Percentiles rank a stretch among this genome's conserved stretches.
These are phyloP conservation scores for Pyrenophora teres DNA, from an alignment of 2,329 filamentous ascomycete species.

Conservation along the genomic window DNA sequence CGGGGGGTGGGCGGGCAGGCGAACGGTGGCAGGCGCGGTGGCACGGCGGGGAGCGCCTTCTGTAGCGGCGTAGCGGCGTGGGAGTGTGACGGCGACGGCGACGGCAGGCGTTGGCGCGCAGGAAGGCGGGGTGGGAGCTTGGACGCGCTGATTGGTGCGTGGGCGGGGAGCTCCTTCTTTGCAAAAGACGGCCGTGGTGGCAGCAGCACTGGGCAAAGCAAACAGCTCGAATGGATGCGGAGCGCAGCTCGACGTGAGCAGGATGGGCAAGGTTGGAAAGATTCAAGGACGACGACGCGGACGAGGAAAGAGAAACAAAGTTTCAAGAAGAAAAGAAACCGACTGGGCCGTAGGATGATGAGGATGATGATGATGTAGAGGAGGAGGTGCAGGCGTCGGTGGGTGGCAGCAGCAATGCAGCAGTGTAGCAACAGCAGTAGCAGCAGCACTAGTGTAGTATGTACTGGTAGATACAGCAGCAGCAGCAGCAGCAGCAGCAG, in stretches of 20 bases:
- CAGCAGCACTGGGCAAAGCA: constrained; percentile 11
- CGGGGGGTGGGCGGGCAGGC: constrained; percentile 20
- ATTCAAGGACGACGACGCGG: background rate
- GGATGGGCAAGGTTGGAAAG: background rate
- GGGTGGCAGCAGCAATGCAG: too few species aligned
- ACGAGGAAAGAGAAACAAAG: background rate
- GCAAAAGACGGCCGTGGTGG: too few species aligned
- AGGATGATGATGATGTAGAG: too few species aligned
- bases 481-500: too few species aligned
- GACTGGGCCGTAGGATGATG: constrained; percentile 1
- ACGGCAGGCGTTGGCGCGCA: constrained; percentile 2
- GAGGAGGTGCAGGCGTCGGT: constrained; percentile 13
- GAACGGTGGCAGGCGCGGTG: constrained; percentile 22
- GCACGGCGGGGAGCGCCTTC: constrained; percentile 29
- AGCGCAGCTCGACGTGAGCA: constrained; percentile 14
- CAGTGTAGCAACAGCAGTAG: constrained; percentile 20
- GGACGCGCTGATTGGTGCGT: constrained; percentile 34
- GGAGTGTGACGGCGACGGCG: constrained; percentile 7
- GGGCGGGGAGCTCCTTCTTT: constrained; percentile 27
- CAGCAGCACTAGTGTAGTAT: constrained; percentile 3
- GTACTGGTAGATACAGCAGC: background rate
- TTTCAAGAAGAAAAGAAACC: background rate
- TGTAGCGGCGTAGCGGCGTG: constrained; percentile 20
- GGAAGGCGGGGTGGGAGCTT: constrained; percentile 30
- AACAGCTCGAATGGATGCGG: background rate